Conservation (phyloP, 257 asterid genomes). For the Schizonepeta tenuifolia region DNA sequence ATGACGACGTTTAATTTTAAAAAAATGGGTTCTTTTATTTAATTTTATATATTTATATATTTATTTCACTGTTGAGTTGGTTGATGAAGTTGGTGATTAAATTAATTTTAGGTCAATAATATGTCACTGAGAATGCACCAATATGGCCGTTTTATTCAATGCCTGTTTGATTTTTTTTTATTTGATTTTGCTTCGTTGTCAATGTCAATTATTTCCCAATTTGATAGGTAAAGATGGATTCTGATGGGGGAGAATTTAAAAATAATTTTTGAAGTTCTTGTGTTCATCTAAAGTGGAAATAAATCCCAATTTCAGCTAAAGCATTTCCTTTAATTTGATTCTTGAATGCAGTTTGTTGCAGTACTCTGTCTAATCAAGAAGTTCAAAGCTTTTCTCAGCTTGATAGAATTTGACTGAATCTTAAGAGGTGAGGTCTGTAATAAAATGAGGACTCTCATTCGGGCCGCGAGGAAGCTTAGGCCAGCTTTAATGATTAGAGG, state of each 20-base stretch:
- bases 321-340: conserved; percentile 6
- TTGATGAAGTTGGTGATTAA: neutral
- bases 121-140: neutral
- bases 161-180: neutral
- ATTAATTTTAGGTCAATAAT: conserved; percentile 13
- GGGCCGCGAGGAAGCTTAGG: conserved; percentile 52
- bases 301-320: conserved; percentile 2
- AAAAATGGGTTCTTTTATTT: neutral
- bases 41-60: neutral
- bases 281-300: conserved; percentile 26
- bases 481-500: conserved; percentile 43
- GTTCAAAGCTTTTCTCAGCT: conserved; percentile 24
- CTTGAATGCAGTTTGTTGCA: conserved; percentile 33
- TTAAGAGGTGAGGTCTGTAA: conserved; percentile 22
- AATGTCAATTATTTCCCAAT: neutral
- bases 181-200: neutral
- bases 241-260: neutral
- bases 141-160: neutral
- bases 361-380: conserved; percentile 27
- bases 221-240: conserved; percentile 25
- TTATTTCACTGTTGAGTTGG: conserved; percentile 15
- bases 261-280: neutral
- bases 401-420: conserved; percentile 22
- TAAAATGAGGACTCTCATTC: conserved; percentile 58
- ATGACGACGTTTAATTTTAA: conserved; percentile 6